A percentile compares a stretch with the other conserved stretches of the same genome.
Evolutionary conservation across 106 monocot genomes (phyloP).

Genomic region (Agapanthus africanus): DNA sequence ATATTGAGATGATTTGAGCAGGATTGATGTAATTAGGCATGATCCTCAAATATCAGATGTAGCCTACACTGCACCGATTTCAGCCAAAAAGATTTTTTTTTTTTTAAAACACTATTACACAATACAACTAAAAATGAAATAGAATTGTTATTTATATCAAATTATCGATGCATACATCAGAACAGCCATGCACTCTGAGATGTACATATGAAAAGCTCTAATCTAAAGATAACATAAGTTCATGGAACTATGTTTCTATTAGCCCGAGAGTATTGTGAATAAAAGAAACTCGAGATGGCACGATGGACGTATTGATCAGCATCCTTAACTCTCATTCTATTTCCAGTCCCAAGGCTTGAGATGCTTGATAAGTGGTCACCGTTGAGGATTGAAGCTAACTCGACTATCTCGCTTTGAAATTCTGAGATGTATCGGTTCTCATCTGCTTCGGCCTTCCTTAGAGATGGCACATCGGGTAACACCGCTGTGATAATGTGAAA

Average conservation of each 20-base stretch:
- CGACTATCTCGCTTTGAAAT: constrained; percentile 16
- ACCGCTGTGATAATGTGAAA: constrained; percentile 1
- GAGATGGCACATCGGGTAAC: constrained; percentile 14
- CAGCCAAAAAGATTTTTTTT: too few species aligned
- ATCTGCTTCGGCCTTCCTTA: constrained; percentile 8
- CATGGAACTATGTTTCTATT: not conserved
- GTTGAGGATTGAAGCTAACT: constrained; percentile 13
- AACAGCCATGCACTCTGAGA: too few species aligned
- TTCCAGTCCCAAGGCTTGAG: not conserved
- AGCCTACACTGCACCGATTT: too few species aligned
- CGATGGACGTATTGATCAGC: constrained; percentile 2
- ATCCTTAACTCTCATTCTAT: constrained; percentile 16
- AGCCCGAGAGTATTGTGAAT: not conserved
- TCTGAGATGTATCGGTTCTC: constrained; percentile 12
- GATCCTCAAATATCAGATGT: too few species aligned
- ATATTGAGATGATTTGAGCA: too few species aligned
- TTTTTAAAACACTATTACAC: too few species aligned
- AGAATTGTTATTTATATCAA: too few species aligned
- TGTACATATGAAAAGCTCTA: too few species aligned
- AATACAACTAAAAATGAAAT: too few species aligned
- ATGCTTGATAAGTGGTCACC: constrained; percentile 1
- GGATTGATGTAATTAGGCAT: too few species aligned
- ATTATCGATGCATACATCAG: too few species aligned
- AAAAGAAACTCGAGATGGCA: constrained; percentile 9
- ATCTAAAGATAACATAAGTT: too few species aligned